These are phyloP conservation scores for Calamus simplicifolius DNA, from an alignment of 176 grass and related monocot species.

Conservation along the genomic window DNA sequence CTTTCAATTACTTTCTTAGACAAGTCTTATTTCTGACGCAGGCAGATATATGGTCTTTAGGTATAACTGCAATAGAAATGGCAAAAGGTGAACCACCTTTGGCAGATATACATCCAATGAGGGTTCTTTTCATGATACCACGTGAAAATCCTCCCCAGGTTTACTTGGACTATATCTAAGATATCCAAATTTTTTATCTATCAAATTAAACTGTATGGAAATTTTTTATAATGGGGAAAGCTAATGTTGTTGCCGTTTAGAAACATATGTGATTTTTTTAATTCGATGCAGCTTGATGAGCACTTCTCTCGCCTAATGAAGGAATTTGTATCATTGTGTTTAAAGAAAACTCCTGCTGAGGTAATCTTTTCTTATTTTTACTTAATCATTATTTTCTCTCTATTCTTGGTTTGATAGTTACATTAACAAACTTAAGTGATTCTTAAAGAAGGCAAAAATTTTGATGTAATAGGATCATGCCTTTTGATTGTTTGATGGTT, in stretches of 20 bases:
- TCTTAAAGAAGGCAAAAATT: too few species aligned
- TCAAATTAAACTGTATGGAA: too few species aligned
- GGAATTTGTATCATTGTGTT: slow-evolving; percentile 96
- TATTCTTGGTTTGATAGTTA: too few species aligned
- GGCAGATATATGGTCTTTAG: slow-evolving; percentile 99
- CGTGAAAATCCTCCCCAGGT: slow-evolving; percentile 99
- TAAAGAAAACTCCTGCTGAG: slow-evolving; percentile 92
- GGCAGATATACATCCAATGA: slow-evolving; percentile 99
- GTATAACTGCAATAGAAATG: slow-evolving; percentile 99
- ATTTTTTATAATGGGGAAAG: too few species aligned
- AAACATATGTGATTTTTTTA: not conserved
- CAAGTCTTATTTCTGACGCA: slow-evolving; percentile 42
- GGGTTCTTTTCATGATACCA: slow-evolving; percentile 99
- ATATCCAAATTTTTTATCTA: too few species aligned
- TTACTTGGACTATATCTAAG: slow-evolving; percentile 14
- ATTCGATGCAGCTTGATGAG: slow-evolving; percentile 75
- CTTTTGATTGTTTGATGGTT: too few species aligned
- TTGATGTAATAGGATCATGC: too few species aligned
- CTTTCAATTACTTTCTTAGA: slow-evolving; percentile 11
- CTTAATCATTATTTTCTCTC: not conserved
- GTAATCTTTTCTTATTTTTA: slow-evolving; percentile 32
- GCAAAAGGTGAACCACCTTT: slow-evolving; percentile 99
- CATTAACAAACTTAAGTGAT: too few species aligned
- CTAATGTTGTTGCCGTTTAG: too few species aligned
- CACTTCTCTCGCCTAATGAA: slow-evolving; percentile 98